These are phyloP conservation scores for Saitozyma sp. DNA, from an alignment of 768 basidiomycete species.

Conservation along the genomic window DNA sequence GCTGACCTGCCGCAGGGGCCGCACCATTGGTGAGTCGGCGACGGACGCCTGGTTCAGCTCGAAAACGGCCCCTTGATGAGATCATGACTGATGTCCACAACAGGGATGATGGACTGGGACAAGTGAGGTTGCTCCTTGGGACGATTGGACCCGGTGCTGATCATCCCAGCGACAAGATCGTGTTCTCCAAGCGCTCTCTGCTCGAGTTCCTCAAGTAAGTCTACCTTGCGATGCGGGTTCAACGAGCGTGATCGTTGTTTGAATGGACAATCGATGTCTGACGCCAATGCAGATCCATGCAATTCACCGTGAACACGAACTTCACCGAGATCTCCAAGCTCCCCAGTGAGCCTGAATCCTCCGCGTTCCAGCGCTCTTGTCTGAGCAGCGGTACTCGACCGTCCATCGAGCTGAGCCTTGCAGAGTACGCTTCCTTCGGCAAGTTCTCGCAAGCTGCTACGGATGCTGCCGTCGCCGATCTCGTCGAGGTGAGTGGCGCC, in stretches of 20 bases:
- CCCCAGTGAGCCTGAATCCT: conserved; percentile 39
- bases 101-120: conserved; percentile 52
- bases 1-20: neutral
- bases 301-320: conserved; percentile 46
- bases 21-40: neutral
- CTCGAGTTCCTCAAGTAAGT: conserved; percentile 52
- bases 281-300: conserved; percentile 18
- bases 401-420: neutral
- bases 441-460: conserved; percentile 48
- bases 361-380: neutral
- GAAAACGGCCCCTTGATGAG: too few species aligned
- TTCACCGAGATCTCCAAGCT: conserved; percentile 49
- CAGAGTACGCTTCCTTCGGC: conserved; percentile 52
- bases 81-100: neutral
- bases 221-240: neutral
- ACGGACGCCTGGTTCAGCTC: too few species aligned
- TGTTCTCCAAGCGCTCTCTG: conserved; percentile 52
- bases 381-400: neutral
- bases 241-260: neutral
- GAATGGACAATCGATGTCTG: neutral
- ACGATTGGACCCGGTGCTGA: conserved; percentile 3
- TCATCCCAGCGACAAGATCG: conserved; percentile 45
- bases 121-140: conserved; percentile 24
- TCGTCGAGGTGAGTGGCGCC: conserved; percentile 43
- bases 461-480: conserved; percentile 50